Percentiles rank a stretch among this genome's conserved stretches.
Evolutionary conservation across 2,329 filamentous ascomycete genomes (phyloP).

Genomic region (Polychaeton citri): DNA sequence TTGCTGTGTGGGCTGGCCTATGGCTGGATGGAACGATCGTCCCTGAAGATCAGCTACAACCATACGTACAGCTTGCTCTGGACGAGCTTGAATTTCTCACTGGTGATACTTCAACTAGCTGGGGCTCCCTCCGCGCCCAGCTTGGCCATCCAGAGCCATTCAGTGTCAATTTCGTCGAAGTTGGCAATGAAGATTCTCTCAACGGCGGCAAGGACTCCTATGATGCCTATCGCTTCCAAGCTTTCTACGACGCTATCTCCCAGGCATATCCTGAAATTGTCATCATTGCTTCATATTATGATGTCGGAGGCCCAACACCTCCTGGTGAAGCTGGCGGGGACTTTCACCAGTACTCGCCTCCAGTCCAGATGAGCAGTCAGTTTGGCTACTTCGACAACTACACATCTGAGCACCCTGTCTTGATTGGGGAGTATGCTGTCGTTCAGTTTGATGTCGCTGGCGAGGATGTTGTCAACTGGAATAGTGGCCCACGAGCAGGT

Average conservation of each 20-base stretch:
- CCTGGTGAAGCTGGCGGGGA: constrained; percentile 13
- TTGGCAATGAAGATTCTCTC: constrained; percentile 57
- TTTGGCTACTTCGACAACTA: constrained; percentile 35
- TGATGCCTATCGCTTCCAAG: constrained; percentile 40
- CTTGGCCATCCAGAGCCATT: constrained; percentile 51
- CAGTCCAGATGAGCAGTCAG: constrained; percentile 14
- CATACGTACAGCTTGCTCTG: constrained; percentile 43
- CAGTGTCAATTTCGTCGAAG: constrained; percentile 47
- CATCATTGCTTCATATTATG: constrained; percentile 37
- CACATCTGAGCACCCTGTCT: constrained; percentile 20
- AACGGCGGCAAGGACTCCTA: constrained; percentile 29
- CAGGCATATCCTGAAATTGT: constrained; percentile 44
- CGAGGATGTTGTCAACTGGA: constrained; percentile 28
- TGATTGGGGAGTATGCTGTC: constrained; percentile 39
- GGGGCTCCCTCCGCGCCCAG: constrained; percentile 44
- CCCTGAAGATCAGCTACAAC: constrained; percentile 33
- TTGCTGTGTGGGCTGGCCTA: constrained; percentile 46
- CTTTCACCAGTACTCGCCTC: constrained; percentile 21
- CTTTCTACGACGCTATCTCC: constrained; percentile 47
- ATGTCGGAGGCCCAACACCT: constrained; percentile 11
- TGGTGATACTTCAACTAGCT: constrained; percentile 40
- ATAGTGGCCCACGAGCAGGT: constrained; percentile 29
- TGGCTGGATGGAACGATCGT: constrained; percentile 38
- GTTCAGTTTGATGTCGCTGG: constrained; percentile 38
- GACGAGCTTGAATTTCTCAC: constrained; percentile 52